Base-by-base conservation (phyloP, 352 stramenopile species). In the Phytophthora agathidicida region DNA sequence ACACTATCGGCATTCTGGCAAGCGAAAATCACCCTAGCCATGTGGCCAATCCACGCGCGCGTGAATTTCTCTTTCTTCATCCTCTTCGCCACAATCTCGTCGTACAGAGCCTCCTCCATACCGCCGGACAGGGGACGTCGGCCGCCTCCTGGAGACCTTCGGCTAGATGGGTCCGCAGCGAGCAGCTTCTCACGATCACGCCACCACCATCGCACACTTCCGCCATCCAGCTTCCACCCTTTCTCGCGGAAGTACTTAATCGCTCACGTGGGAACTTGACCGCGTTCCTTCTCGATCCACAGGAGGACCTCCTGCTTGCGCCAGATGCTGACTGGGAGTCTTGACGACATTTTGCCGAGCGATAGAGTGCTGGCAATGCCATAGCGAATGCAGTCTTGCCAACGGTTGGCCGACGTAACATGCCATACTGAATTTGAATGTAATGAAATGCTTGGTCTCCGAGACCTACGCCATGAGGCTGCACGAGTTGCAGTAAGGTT, bases 131-230 rank as follows among this genome's bases (percentile, higher is more conserved):
- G 19, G 3, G 49, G 37, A 8, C 19, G 16, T 5, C 24, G 24
- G 2, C 36, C 35, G 10, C 47, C 31, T 22, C 23, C 47, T 16
- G 35, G 23, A n/a, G 31, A 35, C 5, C 7, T 59, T n/a, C n/a
- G n/a, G n/a, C n/a, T n/a, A n/a, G n/a, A n/a, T n/a, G n/a, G n/a
- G n/a, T n/a, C n/a, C n/a, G n/a, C n/a, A n/a, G n/a, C n/a, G 52
- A 3, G 19, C 33, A 17, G 56, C 44, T 20, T 9, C 36, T 65
- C 59, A 2, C 65, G 41, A 10, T 60, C 8, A 32, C 60, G 26
- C 51, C 64, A 68, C 57, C 58, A 65, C 2, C 61, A 22, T 2
- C 48, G 47, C 28, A 66, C 42, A 3, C 42, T 17, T 2, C 45
- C 35, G 35, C 22, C 22, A 23, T 47, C 39, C 11, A 73, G 6